Evolutionary conservation across 1,139 yeast genomes (phyloP).

Genomic region (Kluyveromyces marxianus): DNA sequence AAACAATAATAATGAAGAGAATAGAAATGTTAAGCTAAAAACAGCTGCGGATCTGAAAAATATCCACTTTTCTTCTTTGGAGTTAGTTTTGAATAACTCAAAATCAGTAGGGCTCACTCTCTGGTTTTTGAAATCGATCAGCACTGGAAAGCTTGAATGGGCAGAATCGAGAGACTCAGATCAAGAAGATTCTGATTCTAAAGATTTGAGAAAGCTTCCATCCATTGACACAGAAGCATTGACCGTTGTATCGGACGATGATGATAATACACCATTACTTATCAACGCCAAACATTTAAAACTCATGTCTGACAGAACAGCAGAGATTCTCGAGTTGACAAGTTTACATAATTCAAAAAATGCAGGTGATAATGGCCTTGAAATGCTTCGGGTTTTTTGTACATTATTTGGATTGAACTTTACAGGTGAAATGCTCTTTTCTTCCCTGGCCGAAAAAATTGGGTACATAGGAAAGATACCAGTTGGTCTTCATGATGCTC

Average conservation of each 20-base stretch:
- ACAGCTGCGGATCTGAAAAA: conserved; percentile 26
- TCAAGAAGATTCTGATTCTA: conserved; percentile 15
- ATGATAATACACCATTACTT: conserved; percentile 31
- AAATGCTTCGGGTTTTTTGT: conserved; percentile 48
- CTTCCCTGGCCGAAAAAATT: conserved; percentile 37
- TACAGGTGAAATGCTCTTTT: conserved; percentile 45
- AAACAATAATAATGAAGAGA: conserved; percentile 10
- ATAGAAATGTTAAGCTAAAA: conserved; percentile 13
- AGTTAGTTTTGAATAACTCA: conserved; percentile 21
- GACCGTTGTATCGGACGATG: conserved; percentile 15
- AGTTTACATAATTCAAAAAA: conserved; percentile 32
- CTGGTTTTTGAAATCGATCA: conserved; percentile 21
- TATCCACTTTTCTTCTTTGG: conserved; percentile 16
- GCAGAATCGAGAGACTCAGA: conserved; percentile 12
- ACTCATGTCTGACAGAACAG: conserved; percentile 57
- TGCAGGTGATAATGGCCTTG: conserved; percentile 40
- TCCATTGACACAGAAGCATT: conserved; percentile 17
- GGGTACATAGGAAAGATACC: conserved; percentile 20
- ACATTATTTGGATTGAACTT: conserved; percentile 44
- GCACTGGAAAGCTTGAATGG: conserved; percentile 17
- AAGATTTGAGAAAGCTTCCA: conserved; percentile 10
- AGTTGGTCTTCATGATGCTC: conserved; percentile 13
- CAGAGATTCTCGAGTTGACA: conserved; percentile 62
- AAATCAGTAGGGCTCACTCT: conserved; percentile 24
- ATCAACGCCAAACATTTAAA: conserved; percentile 51